These are phyloP conservation scores for Microthlaspi erraticum DNA, from an alignment of 345 rosid species.

Conservation along the genomic window DNA sequence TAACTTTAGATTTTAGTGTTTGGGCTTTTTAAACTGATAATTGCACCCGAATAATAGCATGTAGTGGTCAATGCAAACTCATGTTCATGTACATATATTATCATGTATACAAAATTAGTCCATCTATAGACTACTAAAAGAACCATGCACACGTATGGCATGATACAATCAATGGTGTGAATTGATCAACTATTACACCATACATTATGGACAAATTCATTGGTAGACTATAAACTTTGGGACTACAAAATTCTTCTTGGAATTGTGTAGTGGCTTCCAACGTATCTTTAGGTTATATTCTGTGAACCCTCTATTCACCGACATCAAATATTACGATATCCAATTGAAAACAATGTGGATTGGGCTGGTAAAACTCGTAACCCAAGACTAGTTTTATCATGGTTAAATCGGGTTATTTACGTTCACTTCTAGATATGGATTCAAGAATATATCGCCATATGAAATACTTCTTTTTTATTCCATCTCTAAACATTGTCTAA, in stretches of 20 bases:
- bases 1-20: conserved; percentile 37
- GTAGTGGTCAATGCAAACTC: conserved; percentile 39
- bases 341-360: neutral
- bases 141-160: conserved; percentile 12
- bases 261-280: conserved; percentile 19
- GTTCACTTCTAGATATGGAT: conserved; percentile 9
- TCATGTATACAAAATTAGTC: neutral
- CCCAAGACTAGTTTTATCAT: conserved; percentile 2
- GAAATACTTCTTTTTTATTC: too few relatives aligned
- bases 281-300: conserved; percentile 32
- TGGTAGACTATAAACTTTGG: conserved; percentile 30
- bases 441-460: neutral
- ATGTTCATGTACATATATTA: conserved; percentile 19
- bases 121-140: conserved; percentile 9
- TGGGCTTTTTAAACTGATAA: neutral
- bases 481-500: too few relatives aligned
- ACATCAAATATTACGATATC: conserved; percentile 23
- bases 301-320: conserved; percentile 23
- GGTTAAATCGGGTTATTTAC: neutral
- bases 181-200: conserved; percentile 20
- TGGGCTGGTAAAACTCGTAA: conserved; percentile 7
- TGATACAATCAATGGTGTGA: conserved; percentile 19
- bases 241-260: conserved; percentile 40
- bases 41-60: conserved; percentile 18
- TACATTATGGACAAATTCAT: conserved; percentile 34